Evolutionary conservation across 176 grass and related monocot species (phyloP).

Genomic region (Cenchrus americanus): DNA sequence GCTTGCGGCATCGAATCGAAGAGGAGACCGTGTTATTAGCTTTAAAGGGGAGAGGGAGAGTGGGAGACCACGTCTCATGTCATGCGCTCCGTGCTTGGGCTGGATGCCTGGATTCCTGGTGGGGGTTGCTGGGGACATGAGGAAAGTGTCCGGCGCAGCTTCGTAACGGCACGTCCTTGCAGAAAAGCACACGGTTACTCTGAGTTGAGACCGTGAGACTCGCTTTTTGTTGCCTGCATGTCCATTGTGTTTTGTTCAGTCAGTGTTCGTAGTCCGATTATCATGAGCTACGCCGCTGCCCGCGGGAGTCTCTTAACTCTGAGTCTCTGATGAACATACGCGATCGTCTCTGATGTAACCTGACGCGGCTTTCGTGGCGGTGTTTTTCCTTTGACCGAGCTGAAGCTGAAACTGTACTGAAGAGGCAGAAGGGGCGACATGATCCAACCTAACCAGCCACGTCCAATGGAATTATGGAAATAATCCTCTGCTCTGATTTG

Average conservation of each 20-base stretch:
- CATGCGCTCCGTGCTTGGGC: conserved; percentile 43
- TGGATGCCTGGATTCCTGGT: conserved; percentile 32
- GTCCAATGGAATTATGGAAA: too few relatives aligned
- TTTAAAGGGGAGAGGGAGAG: conserved; percentile 10
- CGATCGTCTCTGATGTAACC: background rate
- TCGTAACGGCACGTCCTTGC: conserved; percentile 34
- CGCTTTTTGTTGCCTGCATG: background rate
- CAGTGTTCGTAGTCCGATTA: background rate
- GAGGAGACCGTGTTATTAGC: background rate
- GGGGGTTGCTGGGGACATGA: conserved; percentile 31
- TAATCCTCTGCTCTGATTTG: too few relatives aligned
- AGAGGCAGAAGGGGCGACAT: background rate
- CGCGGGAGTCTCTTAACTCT: background rate
- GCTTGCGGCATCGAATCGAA: background rate
- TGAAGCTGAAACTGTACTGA: background rate
- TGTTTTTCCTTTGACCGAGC: background rate
- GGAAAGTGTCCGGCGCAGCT: conserved; percentile 9
- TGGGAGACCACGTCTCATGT: conserved; percentile 39
- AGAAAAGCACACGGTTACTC: conserved; percentile 20
- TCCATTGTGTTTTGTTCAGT: background rate
- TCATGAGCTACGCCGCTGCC: background rate
- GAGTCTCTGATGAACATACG: background rate
- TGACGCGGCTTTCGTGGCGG: background rate
- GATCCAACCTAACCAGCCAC: too few relatives aligned
- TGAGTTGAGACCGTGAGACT: background rate